Percentiles rank a stretch among this genome's conserved stretches.
Conservation (phyloP, 768 basidiomycete species). For the Serendipita sp. region DNA sequence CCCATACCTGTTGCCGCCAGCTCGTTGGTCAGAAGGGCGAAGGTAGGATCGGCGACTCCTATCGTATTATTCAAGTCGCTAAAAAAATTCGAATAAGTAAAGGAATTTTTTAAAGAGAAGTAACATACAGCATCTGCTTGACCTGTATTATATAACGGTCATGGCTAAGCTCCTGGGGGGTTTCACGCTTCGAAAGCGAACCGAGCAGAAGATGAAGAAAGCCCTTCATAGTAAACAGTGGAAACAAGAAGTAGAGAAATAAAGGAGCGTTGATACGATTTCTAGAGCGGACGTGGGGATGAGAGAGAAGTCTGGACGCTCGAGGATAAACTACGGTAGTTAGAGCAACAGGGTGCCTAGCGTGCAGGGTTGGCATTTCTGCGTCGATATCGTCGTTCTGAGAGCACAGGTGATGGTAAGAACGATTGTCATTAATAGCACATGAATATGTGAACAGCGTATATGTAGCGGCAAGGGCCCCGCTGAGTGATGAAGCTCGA, state of each 20-base stretch:
- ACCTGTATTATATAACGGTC: neutral
- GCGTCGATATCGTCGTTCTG: no score
- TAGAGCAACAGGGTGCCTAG: neutral
- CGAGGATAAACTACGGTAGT: neutral
- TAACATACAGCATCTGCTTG: conserved; percentile 1
- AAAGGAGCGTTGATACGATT: conserved; percentile 1
- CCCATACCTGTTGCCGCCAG: neutral
- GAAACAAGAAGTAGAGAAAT: neutral
- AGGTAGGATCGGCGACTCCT: neutral
- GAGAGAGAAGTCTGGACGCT: neutral
- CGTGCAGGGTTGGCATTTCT: neutral
- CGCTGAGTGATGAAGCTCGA: no score
- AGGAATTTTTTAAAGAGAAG: neutral
- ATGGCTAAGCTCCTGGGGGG: conserved; percentile 2
- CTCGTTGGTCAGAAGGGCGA: neutral
- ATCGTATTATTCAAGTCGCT: conserved; percentile 3
- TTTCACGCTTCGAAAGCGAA: neutral
- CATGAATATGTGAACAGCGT: no score
- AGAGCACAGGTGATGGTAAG: no score
- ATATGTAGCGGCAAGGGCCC: no score
- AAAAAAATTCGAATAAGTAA: neutral
- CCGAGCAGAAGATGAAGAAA: neutral
- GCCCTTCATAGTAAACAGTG: neutral
- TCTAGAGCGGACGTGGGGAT: neutral
- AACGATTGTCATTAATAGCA: no score